Percentiles rank a stretch among this genome's conserved stretches.
Evolutionary conservation across 805 yeast species (phyloP).

Genomic region (Yarrowia sp.): DNA sequence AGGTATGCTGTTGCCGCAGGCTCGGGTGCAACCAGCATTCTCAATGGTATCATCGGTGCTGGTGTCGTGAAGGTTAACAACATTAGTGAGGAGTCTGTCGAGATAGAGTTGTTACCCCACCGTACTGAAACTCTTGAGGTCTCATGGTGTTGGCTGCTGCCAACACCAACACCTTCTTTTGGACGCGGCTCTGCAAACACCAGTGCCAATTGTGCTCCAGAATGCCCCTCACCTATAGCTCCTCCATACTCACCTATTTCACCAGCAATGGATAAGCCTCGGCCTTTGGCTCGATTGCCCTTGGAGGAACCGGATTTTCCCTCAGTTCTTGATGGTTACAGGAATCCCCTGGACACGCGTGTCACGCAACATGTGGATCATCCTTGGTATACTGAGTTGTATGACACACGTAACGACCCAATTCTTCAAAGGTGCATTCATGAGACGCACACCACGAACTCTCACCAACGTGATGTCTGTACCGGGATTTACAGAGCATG

Average conservation of each 20-base stretch:
- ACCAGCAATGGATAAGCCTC: not conserved
- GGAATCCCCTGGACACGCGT: conserved; percentile 12
- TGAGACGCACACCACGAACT: not conserved
- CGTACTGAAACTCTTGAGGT: conserved; percentile 44
- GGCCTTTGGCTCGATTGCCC: not conserved
- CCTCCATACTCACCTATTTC: conserved; percentile 19
- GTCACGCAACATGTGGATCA: not conserved
- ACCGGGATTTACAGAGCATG: conserved; percentile 24
- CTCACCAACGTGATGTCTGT: conserved; percentile 12
- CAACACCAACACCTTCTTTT: conserved; percentile 22
- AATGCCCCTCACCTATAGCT: conserved; percentile 1
- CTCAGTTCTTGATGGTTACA: conserved; percentile 9
- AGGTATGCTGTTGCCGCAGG: conserved; percentile 9
- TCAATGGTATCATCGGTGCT: conserved; percentile 44
- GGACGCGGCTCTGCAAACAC: not conserved
- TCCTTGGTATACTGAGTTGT: conserved; percentile 25
- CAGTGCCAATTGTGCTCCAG: not conserved
- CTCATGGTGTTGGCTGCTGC: conserved; percentile 30
- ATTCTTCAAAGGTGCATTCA: conserved; percentile 4
- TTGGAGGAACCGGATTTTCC: conserved; percentile 4
- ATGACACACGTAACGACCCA: conserved; percentile 19
- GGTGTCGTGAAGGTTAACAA: conserved; percentile 47
- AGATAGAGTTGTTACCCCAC: conserved; percentile 43
- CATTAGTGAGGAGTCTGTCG: conserved; percentile 42
- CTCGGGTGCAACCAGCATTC: conserved; percentile 2